phyloP scores from a whole-genome alignment of 208 protist species.

The Borovskyia barvae region DNA sequence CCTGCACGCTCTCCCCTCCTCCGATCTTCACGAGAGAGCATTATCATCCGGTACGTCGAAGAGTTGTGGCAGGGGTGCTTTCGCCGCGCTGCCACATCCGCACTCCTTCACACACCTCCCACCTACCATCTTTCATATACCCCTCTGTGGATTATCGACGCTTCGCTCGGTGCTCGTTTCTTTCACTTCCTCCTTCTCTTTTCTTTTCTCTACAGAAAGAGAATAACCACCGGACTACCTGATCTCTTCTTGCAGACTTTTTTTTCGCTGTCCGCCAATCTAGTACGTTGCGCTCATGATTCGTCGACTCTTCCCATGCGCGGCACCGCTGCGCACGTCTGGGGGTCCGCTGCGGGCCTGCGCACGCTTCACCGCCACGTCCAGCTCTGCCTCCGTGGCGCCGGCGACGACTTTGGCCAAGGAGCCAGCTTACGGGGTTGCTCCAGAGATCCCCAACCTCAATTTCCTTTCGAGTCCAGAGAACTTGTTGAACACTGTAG shows the following conservation, averaged over 20 bases:
- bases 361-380: not conserved
- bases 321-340: not conserved
- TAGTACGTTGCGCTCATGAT: too few species aligned
- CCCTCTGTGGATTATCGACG: not conserved
- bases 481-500: constrained; percentile 62
- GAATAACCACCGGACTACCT: too few species aligned
- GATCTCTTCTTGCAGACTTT: not conserved
- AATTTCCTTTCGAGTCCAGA: constrained; percentile 70
- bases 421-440: constrained; percentile 1
- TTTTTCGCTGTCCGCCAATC: not conserved
- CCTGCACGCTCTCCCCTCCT: too few species aligned
- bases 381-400: constrained; percentile 2
- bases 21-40: too few species aligned
- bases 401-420: not conserved
- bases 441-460: constrained; percentile 67
- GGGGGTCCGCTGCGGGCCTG: not conserved
- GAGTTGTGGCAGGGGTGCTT: too few species aligned
- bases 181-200: constrained; percentile 9
- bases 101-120: too few species aligned
- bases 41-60: too few species aligned
- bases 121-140: too few species aligned
- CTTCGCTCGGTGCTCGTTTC: not conserved
- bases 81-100: too few species aligned
- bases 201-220: not conserved
- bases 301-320: constrained; percentile 19